Evolutionary conservation across 2,329 filamentous ascomycete species (phyloP).

Genomic region (Paraconiothyrium brasiliense): DNA sequence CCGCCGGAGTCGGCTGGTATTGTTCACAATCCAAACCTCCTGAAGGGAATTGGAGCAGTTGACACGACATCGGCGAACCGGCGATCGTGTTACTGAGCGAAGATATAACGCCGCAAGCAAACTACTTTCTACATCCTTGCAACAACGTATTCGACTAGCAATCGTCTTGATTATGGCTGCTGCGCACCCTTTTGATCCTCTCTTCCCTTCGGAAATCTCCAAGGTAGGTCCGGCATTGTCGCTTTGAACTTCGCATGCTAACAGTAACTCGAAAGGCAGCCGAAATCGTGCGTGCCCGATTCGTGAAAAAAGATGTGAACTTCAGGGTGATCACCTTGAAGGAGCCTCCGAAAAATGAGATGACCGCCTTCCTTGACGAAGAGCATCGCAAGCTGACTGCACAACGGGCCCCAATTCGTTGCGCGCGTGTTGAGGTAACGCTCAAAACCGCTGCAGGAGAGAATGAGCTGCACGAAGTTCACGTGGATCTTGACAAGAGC

Average conservation of each 20-base stretch:
- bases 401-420: slow-evolving; percentile 51
- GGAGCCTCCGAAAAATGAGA: slow-evolving; percentile 61
- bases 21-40: neutral
- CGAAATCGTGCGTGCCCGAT: slow-evolving; percentile 2
- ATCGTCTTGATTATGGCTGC: neutral
- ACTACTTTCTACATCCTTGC: too few relatives aligned
- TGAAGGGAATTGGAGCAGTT: neutral
- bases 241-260: neutral
- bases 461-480: slow-evolving; percentile 42
- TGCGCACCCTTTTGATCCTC: slow-evolving; percentile 2
- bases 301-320: neutral
- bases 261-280: neutral
- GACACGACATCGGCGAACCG: neutral
- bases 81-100: neutral
- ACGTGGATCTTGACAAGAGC: slow-evolving; percentile 33
- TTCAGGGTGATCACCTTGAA: slow-evolving; percentile 63
- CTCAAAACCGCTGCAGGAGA: slow-evolving; percentile 25
- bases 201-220: slow-evolving; percentile 6
- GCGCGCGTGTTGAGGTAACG: slow-evolving; percentile 44
- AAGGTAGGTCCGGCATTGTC: neutral
- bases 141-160: neutral
- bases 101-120: slow-evolving; percentile 1
- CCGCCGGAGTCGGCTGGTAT: neutral
- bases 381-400: slow-evolving; percentile 47
- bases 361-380: slow-evolving; percentile 57